Evolutionary conservation across 306 rosid species (phyloP).

Genomic region (Cucumis melo): DNA sequence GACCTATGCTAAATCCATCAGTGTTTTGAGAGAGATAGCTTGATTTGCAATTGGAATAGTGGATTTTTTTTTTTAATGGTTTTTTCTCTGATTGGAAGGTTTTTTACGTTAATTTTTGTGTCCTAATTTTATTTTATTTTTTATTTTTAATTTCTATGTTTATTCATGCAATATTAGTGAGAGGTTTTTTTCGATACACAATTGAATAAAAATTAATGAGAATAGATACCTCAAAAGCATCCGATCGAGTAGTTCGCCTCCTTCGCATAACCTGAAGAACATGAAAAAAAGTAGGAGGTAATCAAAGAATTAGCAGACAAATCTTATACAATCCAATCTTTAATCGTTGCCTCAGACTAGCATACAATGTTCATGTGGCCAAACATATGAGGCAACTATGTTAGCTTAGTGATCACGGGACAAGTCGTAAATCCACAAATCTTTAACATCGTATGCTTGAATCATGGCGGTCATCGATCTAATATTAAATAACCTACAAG

Average conservation of each 20-base stretch:
- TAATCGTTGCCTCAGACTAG: not conserved
- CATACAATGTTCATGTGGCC: not conserved
- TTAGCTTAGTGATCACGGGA: not conserved
- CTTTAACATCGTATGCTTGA: not conserved
- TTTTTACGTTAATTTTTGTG: too few species aligned
- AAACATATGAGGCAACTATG: not conserved
- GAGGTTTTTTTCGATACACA: too few species aligned
- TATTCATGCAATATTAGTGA: too few species aligned
- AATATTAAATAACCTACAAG: not conserved
- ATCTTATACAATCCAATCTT: not conserved
- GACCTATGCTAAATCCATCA: too few species aligned
- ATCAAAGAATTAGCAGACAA: constrained; percentile 4
- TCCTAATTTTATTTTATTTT: too few species aligned
- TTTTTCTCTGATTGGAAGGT: too few species aligned
- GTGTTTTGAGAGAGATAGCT: too few species aligned
- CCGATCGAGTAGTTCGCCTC: constrained; percentile 78
- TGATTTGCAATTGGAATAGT: too few species aligned
- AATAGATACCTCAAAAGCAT: constrained; percentile 65
- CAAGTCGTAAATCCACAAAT: not conserved
- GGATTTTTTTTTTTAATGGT: too few species aligned
- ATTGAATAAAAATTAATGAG: not conserved
- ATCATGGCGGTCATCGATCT: not conserved
- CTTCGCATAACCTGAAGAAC: constrained; percentile 64
- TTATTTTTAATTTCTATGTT: too few species aligned
- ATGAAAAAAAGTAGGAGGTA: constrained; percentile 8